Base-by-base conservation (phyloP, 352 stramenopile species). In the Phytophthora podocarpi region DNA sequence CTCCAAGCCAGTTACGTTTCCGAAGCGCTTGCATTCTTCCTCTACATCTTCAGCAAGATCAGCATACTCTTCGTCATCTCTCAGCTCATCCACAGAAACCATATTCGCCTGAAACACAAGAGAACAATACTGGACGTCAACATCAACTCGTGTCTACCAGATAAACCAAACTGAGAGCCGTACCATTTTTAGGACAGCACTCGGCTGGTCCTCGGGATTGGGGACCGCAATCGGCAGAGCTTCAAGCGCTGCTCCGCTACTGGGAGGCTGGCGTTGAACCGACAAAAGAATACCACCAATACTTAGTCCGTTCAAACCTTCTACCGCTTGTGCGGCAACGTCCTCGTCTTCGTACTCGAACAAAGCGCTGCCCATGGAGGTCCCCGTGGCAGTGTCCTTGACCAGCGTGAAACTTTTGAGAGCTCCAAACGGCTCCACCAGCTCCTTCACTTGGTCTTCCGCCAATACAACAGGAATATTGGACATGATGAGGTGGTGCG, bases 11-110 rank as follows among this genome's bases (percentile, higher is more conserved):
- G 80, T 67, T 2, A 96, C 77, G 6, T 64, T 74, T 56, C 87
- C 87, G 49, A 95, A 96, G 26, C 87, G 87, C 67, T 93, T 96
- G 74, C 87, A 96, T 57, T 96, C 87, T 66, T 95, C 85, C 70
- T 94, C 85, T 43, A 96, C 85, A 68, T 96, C 87, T 80, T 95
- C 85, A 67, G 88, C 85, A 72, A 96, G 70, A 75, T 96, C 87
- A 59, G 79, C 78, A 82, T 82, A 96, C 56, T 93, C 84, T 43
- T 91, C 82, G 47, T 96, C 87, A 82, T 96, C 81, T 45, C 79
- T 84, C 28, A 96, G 73, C 46, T 96, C 87, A 67, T 91, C 80
- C 70, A 85, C 59, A 43, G 80, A 85, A 59, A 96, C 80, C 85
- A 96, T 96, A 65, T 96, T 95, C 36, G 72, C 71, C 87, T 94